Evolutionary conservation across 345 rosid genomes (phyloP).

Genomic region (Heritiera fomes): DNA sequence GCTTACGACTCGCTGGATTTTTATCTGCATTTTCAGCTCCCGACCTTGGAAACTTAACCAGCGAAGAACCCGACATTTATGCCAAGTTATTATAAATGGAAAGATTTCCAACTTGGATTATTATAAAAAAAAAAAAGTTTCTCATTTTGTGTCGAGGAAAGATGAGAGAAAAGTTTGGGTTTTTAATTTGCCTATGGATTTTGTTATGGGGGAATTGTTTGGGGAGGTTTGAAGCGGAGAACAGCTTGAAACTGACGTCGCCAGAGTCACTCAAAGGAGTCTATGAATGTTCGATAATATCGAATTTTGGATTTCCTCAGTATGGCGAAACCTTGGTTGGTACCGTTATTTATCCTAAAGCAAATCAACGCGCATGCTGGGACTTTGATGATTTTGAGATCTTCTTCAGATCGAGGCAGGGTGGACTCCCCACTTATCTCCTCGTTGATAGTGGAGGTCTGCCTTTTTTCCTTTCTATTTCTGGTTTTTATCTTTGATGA

Average conservation of each 20-base stretch:
- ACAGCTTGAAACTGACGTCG: conserved; percentile 56
- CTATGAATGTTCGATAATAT: conserved; percentile 58
- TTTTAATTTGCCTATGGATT: conserved; percentile 44
- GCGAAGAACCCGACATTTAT: not conserved
- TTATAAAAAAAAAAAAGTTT: not conserved
- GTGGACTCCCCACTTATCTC: conserved; percentile 53
- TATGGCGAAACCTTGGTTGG: conserved; percentile 70
- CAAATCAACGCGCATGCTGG: conserved; percentile 53
- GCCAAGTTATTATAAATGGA: not conserved
- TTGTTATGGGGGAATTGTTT: conserved; percentile 43
- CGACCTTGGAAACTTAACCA: not conserved
- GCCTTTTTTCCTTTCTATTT: conserved; percentile 1
- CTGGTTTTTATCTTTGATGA: not conserved
- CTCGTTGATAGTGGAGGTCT: conserved; percentile 74
- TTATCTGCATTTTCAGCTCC: not conserved
- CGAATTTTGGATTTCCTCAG: conserved; percentile 74
- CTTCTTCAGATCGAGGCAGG: conserved; percentile 49
- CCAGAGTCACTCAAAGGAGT: conserved; percentile 57
- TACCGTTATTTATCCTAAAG: conserved; percentile 49
- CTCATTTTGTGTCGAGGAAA: not conserved
- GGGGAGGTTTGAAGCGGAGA: conserved; percentile 78
- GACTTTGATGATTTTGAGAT: conserved; percentile 39
- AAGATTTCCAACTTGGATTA: not conserved
- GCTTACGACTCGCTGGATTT: not conserved
- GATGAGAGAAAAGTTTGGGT: conserved; percentile 54